Base-by-base conservation (phyloP, 352 stramenopile species). In the Pythium utonaiense region DNA sequence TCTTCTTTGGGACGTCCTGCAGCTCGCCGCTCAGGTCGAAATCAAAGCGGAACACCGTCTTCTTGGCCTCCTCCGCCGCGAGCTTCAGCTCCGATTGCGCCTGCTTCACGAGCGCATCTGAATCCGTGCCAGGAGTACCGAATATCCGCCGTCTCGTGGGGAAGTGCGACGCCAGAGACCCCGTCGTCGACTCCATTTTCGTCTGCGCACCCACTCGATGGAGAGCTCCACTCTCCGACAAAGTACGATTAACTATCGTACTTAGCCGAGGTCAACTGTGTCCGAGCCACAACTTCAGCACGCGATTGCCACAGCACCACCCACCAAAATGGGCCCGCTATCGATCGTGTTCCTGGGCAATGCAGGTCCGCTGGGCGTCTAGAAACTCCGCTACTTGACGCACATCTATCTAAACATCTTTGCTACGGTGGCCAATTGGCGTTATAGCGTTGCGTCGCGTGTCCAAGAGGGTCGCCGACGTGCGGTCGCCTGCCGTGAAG, bases 341-440 rank as follows among this genome's bases (percentile, higher is more conserved):
- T 70, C 78, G 75, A 73, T 91, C 33, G 79, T 91, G 38, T 88
- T 89, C 54, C 77, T 91, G 22, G 81, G 81, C 25, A 91, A 89
- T 60, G 72, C 79, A 22, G 79, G 81, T 89, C 60, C 68, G 71
- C 66, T 3, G 6, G 13, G 5, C 7, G 16, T 14, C 17, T 33
- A 21, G 10, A n/a, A 21, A 16, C 12, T 14, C 12, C 0, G 0
- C 21, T 25, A 51, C 27, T 3, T 60, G 5, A 10, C 28, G 36
- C 25, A 27, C 62, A 25, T 42, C 30, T 17, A 17, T 10, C 33
- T 36, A 1, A 27, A 21, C 34, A 33, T 51, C 7, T 19, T 34
- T 38, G 9, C 14, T 21, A 51, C 8, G 10, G 51, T 52, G 1
- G 44, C 25, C 50, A 19, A 27, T 25, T 8, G 59, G 40, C 17